Evolutionary conservation across 805 yeast species (phyloP), one percentile per base, ranked within the genome.

Genomic region (Priceomyces medius): DNA sequence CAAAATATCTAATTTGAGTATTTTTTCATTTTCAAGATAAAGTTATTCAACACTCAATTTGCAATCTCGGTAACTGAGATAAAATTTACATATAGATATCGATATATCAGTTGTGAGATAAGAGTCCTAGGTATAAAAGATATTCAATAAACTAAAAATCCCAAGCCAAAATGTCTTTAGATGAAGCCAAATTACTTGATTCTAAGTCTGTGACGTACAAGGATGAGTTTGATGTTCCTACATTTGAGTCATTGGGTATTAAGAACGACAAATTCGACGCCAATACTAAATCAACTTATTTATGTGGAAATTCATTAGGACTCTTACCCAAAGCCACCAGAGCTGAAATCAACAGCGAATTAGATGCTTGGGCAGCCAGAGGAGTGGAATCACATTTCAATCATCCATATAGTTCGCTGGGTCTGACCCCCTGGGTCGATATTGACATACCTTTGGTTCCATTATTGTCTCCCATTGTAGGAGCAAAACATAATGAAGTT

Each of bases 271-370:
- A 38, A 7, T 48, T 45, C 27, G 34, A 36, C 16, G 49, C 50
- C 6, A 41, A 43, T 14, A 45, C 53, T 26, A 42, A 50, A 7
- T 67, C 77, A 9, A 68, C 75, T 17, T 91, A 90, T 57, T 68
- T 90, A 35, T 88, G 96, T 63, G 98, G 98, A 2, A 91, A 90
- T 66, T 88, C 96, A n/a, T 76, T 90, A 5, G 98, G 98, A 0
- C 65, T 90, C 44, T 85, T 88, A 90, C 97, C 98, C 0, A 68
- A 63, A 38, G 56, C 68, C 6, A 81, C 90, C 0, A 67, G 77
- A 24, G 47, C 49, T 5, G 85, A 85, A 12, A 66, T 90, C 12
- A 62, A 63, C 37, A 73, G 68, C 31, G 97, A 90, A 60, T 66
- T 90, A 37, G 76, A 80, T 48, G 95, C 93, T 0, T 90, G 98